Conservation (phyloP, 768 basidiomycete genomes). For the Amanita rubescens region DNA sequence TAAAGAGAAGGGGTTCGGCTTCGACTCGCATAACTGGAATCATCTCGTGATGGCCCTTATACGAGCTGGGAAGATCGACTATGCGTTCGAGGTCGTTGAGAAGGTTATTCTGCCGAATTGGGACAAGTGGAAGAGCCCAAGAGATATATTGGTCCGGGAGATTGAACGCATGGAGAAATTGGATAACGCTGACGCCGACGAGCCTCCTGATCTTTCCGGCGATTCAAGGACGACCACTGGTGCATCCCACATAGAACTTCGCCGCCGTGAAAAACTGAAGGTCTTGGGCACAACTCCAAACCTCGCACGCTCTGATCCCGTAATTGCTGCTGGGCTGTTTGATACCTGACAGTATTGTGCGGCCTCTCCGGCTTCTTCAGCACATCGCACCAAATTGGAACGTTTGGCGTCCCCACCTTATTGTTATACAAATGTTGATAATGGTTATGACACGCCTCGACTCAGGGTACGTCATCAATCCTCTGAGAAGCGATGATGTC, state of each 20-base stretch:
- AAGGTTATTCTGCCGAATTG: slow-evolving; percentile 58
- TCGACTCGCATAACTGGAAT: slow-evolving; percentile 92
- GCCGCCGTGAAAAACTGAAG: slow-evolving; percentile 1
- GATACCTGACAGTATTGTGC: slow-evolving; percentile 40
- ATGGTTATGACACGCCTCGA: slow-evolving; percentile 40
- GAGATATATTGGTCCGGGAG: slow-evolving; percentile 6
- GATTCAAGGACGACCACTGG: neutral
- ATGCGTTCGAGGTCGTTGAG: slow-evolving; percentile 79
- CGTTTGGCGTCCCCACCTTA: slow-evolving; percentile 55
- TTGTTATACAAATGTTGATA: slow-evolving; percentile 40
- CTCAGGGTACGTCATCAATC: slow-evolving; percentile 41
- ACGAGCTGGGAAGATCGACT: slow-evolving; percentile 73
- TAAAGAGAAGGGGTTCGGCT: slow-evolving; percentile 56
- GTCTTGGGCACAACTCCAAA: slow-evolving; percentile 11
- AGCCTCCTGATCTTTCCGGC: slow-evolving; percentile 21
- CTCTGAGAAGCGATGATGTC: slow-evolving; percentile 25
- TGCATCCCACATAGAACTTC: neutral
- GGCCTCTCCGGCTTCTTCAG: slow-evolving; percentile 52
- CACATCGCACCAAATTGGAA: slow-evolving; percentile 59
- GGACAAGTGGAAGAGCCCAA: slow-evolving; percentile 8
- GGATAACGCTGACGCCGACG: slow-evolving; percentile 12
- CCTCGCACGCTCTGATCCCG: slow-evolving; percentile 16
- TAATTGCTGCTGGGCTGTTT: slow-evolving; percentile 9
- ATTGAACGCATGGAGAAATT: neutral
- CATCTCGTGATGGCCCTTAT: slow-evolving; percentile 69